Base-by-base conservation (phyloP, 257 asterid genomes). In the Agastache rugosa region DNA sequence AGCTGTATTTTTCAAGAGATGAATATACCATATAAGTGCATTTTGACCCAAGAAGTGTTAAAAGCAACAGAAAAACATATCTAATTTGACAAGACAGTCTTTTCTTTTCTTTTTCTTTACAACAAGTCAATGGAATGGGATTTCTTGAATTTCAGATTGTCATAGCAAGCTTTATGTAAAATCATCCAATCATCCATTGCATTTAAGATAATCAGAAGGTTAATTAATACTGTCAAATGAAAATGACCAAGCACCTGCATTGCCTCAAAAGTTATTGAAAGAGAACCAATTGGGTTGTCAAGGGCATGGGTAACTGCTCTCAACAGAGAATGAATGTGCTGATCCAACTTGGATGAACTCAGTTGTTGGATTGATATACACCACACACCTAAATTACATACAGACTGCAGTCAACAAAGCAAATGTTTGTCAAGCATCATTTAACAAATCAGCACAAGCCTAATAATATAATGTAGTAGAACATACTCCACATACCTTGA, bases 381-480 rank as follows among this genome's bases (percentile, higher is more conserved):
- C 97, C 97, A 92, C 37, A 85, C 89, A 16, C 92, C 93, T 80
- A 88, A 83, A 76, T 85, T 92, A 80, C 96, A 92, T 78, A 88
- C 87, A 59, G 93, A 84, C 97, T 91, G 89, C 87, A 83, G 50
- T 62, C 71, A 62, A 59, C 72, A 72, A 63, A 34, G 67, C 29
- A 67, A 68, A 73, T 53, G 34, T 53, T 34, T 73, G 78, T 76
- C 72, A 75, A 53, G 67, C 77, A 69, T 53, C 37, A 54, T 63
- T 27, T 59, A 75, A 20, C 14, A 44, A 47, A 63, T 53, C 42
- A 67, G 64, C 70, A 83, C 11, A 48, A 29, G 25, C 71, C 73
- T 37, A 58, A 56, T 69, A 17, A 56, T 69, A 14, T 39, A 51
- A 17, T 11, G 75, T 29, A 29, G 75, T 29, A 29, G 48, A 72